These are phyloP conservation scores for Scenedesmus sp. DNA, from an alignment of 163 green algal species.

Conservation along the genomic window DNA sequence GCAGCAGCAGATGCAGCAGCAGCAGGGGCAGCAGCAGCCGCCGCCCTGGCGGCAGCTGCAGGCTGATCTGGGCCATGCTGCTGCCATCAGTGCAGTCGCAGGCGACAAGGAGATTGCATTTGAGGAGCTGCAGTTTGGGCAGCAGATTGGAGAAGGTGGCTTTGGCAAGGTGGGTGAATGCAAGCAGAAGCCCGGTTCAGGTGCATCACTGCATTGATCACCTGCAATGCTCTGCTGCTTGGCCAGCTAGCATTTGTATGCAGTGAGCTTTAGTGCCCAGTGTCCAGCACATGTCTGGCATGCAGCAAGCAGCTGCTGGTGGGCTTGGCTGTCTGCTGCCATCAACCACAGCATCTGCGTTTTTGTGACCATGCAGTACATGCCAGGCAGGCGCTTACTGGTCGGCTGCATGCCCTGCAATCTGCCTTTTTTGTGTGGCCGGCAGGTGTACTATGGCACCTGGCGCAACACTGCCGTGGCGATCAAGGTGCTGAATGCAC, in stretches of 20 bases:
- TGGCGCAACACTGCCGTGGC: constrained; percentile 52
- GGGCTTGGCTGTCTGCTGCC: not conserved
- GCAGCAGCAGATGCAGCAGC: constrained; percentile 37
- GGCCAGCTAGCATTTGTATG: too few relatives aligned
- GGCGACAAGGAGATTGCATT: constrained; percentile 50
- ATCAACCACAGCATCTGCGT: not conserved
- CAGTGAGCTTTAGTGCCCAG: not conserved
- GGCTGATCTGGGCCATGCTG: not conserved
- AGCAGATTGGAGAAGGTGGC: constrained; percentile 70
- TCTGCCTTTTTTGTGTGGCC: not conserved
- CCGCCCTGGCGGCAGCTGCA: constrained; percentile 1
- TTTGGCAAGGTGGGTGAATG: constrained; percentile 67
- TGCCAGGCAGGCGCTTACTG: not conserved
- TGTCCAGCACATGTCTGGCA: not conserved
- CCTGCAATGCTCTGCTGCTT: too few relatives aligned
- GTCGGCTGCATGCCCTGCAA: not conserved
- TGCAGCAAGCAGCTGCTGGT: not conserved
- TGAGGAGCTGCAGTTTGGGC: constrained; percentile 50
- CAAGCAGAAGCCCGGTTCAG: not conserved
- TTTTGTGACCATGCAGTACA: not conserved
- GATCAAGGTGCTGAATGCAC: constrained; percentile 58
- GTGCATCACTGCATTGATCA: too few relatives aligned
- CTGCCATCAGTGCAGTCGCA: constrained; percentile 38
- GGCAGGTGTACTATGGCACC: constrained; percentile 58
- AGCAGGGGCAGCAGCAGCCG: not conserved